Conservation (phyloP, 1,284 basidiomycete species). For the Microbotryomycetes sp. region DNA sequence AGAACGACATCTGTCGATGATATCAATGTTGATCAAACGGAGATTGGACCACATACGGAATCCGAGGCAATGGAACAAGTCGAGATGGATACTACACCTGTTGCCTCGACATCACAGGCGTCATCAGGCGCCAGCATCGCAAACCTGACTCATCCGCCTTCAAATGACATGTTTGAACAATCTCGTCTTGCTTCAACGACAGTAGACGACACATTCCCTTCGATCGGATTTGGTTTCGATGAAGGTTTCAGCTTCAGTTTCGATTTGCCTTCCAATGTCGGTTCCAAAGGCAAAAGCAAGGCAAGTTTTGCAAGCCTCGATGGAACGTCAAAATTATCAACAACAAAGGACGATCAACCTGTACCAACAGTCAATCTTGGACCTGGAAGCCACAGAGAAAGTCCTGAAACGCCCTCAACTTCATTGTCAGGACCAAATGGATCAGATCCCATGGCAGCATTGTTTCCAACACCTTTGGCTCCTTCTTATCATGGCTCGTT, state of each 20-base stretch:
- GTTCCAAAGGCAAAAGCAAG: conserved; percentile 23
- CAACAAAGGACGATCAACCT: neutral
- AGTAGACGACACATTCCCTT: conserved; percentile 17
- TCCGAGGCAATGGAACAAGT: neutral
- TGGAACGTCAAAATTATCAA: neutral
- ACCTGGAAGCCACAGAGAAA: neutral
- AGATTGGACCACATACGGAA: too few relatives aligned
- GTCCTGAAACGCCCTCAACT: neutral
- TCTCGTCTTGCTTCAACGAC: neutral
- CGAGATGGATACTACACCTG: neutral
- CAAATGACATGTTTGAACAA: neutral
- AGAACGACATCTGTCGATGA: neutral
- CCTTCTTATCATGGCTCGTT: conserved; percentile 29
- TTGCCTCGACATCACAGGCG: conserved; percentile 14
- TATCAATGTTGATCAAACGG: too few relatives aligned
- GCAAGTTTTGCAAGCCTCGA: neutral
- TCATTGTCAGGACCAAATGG: neutral
- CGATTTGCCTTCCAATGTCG: conserved; percentile 19
- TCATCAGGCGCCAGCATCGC: neutral
- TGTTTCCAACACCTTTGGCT: neutral
- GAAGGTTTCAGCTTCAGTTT: conserved; percentile 30
- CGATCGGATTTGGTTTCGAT: conserved; percentile 25
- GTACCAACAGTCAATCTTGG: neutral
- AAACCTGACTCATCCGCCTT: neutral
- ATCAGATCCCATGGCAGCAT: neutral